These are phyloP conservation scores for Alternaria sp. DNA, from an alignment of 2,329 filamentous ascomycete genomes.

Conservation along the genomic window DNA sequence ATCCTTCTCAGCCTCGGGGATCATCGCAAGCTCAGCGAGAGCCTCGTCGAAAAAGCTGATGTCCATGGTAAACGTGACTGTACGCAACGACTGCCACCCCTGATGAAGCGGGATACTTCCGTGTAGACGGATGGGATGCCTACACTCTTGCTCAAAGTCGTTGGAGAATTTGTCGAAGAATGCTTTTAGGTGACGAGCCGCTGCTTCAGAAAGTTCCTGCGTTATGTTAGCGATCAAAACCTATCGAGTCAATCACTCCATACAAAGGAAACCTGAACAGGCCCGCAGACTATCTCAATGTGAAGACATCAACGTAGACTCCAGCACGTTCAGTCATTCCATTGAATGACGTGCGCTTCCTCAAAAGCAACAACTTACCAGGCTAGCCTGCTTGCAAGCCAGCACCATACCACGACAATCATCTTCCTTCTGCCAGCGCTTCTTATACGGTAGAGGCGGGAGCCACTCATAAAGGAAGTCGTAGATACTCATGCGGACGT, in stretches of 20 bases:
- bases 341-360: no score
- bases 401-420: background rate
- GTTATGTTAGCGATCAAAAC: background rate
- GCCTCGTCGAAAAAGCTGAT: background rate
- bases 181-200: background rate
- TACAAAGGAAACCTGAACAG: no score
- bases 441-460: no score
- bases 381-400: background rate
- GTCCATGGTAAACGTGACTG: background rate
- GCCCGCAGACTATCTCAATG: no score
- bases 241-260: no score
- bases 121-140: background rate
- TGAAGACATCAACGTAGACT: no score
- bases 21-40: background rate
- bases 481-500: background rate
- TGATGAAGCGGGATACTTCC: background rate
- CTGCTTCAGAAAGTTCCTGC: background rate
- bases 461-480: background rate
- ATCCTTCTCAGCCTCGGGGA: background rate
- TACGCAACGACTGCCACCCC: background rate
- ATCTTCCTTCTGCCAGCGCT: no score
- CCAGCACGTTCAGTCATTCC: no score
- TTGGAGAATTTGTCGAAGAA: background rate
- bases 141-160: background rate
- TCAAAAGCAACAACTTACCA: background rate